Percentiles rank a stretch among this genome's conserved stretches.
Evolutionary conservation across 805 yeast genomes (phyloP).

Genomic region (Jamesozyma rosinii): DNA sequence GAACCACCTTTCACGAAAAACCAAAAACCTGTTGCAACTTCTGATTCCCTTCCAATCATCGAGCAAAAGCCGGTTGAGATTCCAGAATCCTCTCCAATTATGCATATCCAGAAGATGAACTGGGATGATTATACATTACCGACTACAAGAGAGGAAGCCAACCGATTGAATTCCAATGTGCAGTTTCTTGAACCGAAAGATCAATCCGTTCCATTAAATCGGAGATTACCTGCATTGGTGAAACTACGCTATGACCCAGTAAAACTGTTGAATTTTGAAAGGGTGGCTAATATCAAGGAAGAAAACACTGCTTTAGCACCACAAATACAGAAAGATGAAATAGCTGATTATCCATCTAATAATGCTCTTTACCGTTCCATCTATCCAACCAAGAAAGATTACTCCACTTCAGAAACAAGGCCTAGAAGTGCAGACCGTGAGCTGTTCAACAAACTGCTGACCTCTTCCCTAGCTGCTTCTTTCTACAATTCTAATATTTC

Average conservation of each 20-base stretch:
- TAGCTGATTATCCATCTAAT: slow-evolving; percentile 15
- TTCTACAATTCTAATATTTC: slow-evolving; percentile 31
- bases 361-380: slow-evolving; percentile 21
- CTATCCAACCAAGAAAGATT: slow-evolving; percentile 50
- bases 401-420: slow-evolving; percentile 49
- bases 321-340: background rate
- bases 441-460: slow-evolving; percentile 37
- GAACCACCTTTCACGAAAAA: background rate
- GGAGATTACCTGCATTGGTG: slow-evolving; percentile 8
- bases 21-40: no score
- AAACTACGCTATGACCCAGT: slow-evolving; percentile 22
- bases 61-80: no score
- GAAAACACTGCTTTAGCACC: background rate
- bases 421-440: slow-evolving; percentile 47
- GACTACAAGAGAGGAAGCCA: slow-evolving; percentile 10
- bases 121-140: slow-evolving; percentile 10
- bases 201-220: background rate
- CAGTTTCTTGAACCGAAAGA: slow-evolving; percentile 7
- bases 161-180: slow-evolving; percentile 22
- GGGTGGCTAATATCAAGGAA: slow-evolving; percentile 3
- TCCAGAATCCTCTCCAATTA: background rate
- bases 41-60: no score
- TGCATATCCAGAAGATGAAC: background rate
- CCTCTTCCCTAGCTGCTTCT: slow-evolving; percentile 35
- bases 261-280: slow-evolving; percentile 18